Conservation (phyloP, 495 filamentous ascomycete species). For the Penicillium riverlandense region DNA sequence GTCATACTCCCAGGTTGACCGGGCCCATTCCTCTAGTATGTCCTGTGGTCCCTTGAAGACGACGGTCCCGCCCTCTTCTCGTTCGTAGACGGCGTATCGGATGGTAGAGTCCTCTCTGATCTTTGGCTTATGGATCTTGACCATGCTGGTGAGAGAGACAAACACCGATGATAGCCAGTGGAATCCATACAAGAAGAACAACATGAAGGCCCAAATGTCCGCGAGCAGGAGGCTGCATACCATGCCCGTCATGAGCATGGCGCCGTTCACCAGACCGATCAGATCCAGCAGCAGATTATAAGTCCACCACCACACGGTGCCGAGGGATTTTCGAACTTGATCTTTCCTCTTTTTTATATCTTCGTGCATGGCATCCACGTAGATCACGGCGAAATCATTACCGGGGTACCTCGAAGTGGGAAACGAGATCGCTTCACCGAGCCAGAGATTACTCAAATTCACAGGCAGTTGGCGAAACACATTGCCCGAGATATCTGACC, state of each 20-base stretch:
- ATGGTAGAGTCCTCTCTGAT: neutral
- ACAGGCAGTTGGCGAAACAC: constrained; percentile 22
- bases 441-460: constrained; percentile 19
- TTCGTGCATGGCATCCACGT: constrained; percentile 7
- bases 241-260: constrained; percentile 14
- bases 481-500: constrained; percentile 14
- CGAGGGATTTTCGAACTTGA: constrained; percentile 1
- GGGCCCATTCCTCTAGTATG: constrained; percentile 22
- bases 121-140: constrained; percentile 10
- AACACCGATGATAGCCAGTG: constrained; percentile 17
- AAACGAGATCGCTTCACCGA: constrained; percentile 17
- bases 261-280: constrained; percentile 14
- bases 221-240: constrained; percentile 14
- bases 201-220: constrained; percentile 19
- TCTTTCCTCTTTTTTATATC: neutral
- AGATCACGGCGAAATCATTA: constrained; percentile 19
- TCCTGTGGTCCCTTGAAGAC: constrained; percentile 23
- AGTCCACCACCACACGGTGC: constrained; percentile 5
- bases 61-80: constrained; percentile 22
- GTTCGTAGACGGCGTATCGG: constrained; percentile 21
- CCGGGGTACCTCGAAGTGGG: constrained; percentile 12
- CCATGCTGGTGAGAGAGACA: constrained; percentile 15
- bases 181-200: constrained; percentile 18
- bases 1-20: constrained; percentile 23
- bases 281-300: constrained; percentile 8